These are phyloP conservation scores for Vanilla planifolia DNA, from an alignment of 106 monocot species.

Conservation along the genomic window DNA sequence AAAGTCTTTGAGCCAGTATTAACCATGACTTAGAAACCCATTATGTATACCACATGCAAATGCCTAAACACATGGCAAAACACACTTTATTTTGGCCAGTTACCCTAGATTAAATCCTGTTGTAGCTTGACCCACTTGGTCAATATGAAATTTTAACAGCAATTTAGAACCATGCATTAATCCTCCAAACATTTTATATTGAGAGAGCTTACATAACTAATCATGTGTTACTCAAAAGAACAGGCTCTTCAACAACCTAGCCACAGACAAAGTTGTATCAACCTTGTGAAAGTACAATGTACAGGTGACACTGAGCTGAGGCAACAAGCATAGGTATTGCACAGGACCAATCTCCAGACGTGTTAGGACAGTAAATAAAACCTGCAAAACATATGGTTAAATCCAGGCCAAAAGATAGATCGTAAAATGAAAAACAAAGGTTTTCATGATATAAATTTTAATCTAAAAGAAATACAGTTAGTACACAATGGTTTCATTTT, in stretches of 20 bases:
- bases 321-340: constrained; percentile 61
- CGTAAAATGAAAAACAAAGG: not conserved
- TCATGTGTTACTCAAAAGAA: too few relatives aligned
- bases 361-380: constrained; percentile 81
- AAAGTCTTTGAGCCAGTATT: too few relatives aligned
- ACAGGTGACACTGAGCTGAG: constrained; percentile 68
- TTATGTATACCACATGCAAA: too few relatives aligned
- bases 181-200: too few relatives aligned
- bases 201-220: too few relatives aligned
- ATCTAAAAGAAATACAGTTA: not conserved
- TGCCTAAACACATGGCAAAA: too few relatives aligned
- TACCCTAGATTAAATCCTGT: too few relatives aligned
- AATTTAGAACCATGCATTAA: too few relatives aligned
- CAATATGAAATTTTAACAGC: too few relatives aligned
- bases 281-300: constrained; percentile 94
- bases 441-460: not conserved
- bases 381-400: constrained; percentile 30
- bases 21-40: too few relatives aligned
- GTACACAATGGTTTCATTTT: not conserved
- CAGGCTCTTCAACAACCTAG: not conserved
- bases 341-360: constrained; percentile 77
- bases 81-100: too few relatives aligned
- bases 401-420: not conserved
- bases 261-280: not conserved
- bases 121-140: too few relatives aligned